A percentile compares a stretch with the other conserved stretches of the same genome.
These are phyloP conservation scores for Pyrenophora graminea DNA, from an alignment of 2,329 filamentous ascomycete genomes.

Conservation along the genomic window DNA sequence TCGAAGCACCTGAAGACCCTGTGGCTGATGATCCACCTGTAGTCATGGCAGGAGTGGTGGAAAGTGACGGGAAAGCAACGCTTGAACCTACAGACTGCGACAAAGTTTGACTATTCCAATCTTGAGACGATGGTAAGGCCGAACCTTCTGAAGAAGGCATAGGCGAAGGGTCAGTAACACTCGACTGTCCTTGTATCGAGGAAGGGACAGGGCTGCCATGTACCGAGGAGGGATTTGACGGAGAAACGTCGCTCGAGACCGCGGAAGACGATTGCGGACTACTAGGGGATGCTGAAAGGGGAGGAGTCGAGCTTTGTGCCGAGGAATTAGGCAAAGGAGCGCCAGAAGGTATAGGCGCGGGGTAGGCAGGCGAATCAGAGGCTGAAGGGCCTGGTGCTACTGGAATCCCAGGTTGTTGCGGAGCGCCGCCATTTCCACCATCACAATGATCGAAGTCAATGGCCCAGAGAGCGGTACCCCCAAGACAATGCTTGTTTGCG, in stretches of 20 bases:
- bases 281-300: not conserved
- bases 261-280: not conserved
- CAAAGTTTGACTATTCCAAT: not conserved
- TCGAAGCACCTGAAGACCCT: not conserved
- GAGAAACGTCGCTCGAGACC: not conserved
- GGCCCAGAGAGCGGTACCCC: constrained; percentile 31
- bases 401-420: not conserved
- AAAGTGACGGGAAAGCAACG: not conserved
- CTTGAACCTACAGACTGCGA: not conserved
- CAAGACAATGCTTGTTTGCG: constrained; percentile 30
- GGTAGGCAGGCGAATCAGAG: not conserved
- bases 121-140: not conserved
- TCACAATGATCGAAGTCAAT: constrained; percentile 24
- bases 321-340: not conserved
- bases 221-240: not conserved
- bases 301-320: not conserved
- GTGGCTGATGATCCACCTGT: not conserved
- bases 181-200: too few species aligned
- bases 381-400: not conserved
- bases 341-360: not conserved
- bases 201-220: not conserved
- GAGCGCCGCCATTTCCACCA: not conserved
- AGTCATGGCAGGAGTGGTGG: not conserved
- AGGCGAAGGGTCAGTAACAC: too few species aligned
- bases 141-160: too few species aligned